phyloP scores from a whole-genome alignment of 78 protist genomes.

The Dictyostelium purpureum region DNA sequence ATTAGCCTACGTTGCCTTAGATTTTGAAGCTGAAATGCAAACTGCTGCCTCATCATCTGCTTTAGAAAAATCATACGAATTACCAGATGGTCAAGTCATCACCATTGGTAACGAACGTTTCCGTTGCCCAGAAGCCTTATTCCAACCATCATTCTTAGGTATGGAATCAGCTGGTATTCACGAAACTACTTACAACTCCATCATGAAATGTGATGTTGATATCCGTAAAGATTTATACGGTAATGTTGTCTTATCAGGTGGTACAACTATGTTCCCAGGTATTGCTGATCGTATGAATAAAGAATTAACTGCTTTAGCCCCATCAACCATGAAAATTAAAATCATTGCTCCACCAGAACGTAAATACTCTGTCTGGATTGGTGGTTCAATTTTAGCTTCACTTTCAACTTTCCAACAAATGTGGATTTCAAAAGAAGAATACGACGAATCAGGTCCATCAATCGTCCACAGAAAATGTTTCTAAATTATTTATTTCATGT shows the following conservation, averaged over 20 bases:
- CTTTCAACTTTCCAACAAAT: slow-evolving; percentile 95
- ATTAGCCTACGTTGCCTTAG: slow-evolving; percentile 86
- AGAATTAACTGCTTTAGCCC: slow-evolving; percentile 52
- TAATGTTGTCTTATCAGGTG: slow-evolving; percentile 86
- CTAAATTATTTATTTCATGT: no score
- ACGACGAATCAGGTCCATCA: no score
- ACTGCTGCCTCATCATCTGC: slow-evolving; percentile 86
- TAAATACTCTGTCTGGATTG: slow-evolving; percentile 90
- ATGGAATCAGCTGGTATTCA: slow-evolving; percentile 94
- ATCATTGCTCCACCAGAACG: slow-evolving; percentile 93
- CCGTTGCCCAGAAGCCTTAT: slow-evolving; percentile 92
- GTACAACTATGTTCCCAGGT: slow-evolving; percentile 85
- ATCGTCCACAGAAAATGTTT: no score
- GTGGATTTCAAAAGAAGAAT: slow-evolving; percentile 96
- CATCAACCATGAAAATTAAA: slow-evolving; percentile 26
- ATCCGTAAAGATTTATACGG: slow-evolving; percentile 92
- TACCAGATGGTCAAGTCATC: slow-evolving; percentile 92
- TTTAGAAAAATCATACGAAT: slow-evolving; percentile 92
- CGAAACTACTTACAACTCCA: slow-evolving; percentile 87
- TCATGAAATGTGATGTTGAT: slow-evolving; percentile 95
- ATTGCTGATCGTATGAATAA: slow-evolving; percentile 92
- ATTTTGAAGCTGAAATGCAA: slow-evolving; percentile 91
- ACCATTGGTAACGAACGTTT: slow-evolving; percentile 93
- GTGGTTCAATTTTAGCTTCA: slow-evolving; percentile 93
- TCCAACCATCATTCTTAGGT: slow-evolving; percentile 94